Percentiles rank a stretch among this genome's conserved stretches.
Evolutionary conservation across 768 basidiomycete species (phyloP).

Genomic region (Lyophyllum semitale): DNA sequence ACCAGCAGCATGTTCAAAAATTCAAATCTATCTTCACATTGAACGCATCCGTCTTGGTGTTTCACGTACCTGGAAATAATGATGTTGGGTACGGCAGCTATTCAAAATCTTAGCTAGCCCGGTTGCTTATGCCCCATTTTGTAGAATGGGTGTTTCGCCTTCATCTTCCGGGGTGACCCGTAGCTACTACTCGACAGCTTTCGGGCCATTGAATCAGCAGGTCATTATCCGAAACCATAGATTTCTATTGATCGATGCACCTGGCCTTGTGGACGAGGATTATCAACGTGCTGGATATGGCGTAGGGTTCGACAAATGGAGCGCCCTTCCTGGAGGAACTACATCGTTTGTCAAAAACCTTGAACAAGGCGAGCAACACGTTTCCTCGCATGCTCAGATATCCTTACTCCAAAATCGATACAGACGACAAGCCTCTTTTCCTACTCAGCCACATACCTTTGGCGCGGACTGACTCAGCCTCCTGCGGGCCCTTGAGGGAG

Average conservation of each 20-base stretch:
- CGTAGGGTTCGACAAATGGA: constrained; percentile 56
- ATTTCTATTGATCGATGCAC: constrained; percentile 72
- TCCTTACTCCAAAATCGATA: constrained; percentile 4
- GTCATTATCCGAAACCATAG: constrained; percentile 69
- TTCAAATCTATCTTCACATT: constrained; percentile 65
- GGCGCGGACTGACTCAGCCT: constrained; percentile 68
- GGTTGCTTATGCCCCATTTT: constrained; percentile 1
- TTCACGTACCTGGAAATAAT: constrained; percentile 80
- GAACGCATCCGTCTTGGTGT: constrained; percentile 38
- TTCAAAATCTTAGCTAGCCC: not conserved
- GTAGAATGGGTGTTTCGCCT: constrained; percentile 56
- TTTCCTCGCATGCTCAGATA: not conserved
- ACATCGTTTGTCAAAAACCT: constrained; percentile 60
- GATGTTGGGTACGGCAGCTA: constrained; percentile 60
- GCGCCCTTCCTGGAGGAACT: constrained; percentile 51
- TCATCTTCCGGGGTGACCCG: constrained; percentile 56
- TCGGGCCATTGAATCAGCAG: constrained; percentile 69
- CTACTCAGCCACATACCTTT: constrained; percentile 88
- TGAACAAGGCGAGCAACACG: constrained; percentile 34
- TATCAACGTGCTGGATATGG: constrained; percentile 60
- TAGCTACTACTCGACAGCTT: constrained; percentile 56
- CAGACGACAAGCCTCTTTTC: constrained; percentile 51
- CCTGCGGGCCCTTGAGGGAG: constrained; percentile 80
- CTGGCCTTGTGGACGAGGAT: constrained; percentile 83
- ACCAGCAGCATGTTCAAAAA: constrained; percentile 54